These are phyloP conservation scores for Populus tomentosa DNA, from an alignment of 441 rosid species.

Conservation along the genomic window DNA sequence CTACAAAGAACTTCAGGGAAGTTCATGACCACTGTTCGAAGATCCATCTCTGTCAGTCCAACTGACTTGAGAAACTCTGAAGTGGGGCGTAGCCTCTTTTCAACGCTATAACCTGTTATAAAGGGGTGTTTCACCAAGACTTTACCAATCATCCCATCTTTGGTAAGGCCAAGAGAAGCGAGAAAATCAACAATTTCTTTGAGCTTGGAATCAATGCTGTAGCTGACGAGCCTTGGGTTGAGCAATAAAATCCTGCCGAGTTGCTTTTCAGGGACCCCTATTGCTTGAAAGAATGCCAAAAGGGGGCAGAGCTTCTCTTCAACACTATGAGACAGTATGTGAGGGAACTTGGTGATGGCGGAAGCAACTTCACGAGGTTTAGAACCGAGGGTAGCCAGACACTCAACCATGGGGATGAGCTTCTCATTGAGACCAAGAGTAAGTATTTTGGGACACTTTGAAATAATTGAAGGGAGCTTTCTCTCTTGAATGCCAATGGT, in stretches of 20 bases:
- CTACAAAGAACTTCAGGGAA: conserved; percentile 81
- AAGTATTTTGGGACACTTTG: conserved; percentile 87
- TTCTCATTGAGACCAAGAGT: conserved; percentile 63
- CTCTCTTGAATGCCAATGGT: conserved; percentile 80
- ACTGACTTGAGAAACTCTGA: conserved; percentile 60
- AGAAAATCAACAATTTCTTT: conserved; percentile 62
- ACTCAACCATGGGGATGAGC: conserved; percentile 84
- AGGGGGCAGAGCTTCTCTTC: conserved; percentile 97
- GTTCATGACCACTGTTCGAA: conserved; percentile 56
- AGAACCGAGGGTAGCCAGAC: conserved; percentile 64
- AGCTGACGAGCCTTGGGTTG: conserved; percentile 92
- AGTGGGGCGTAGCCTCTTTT: conserved; percentile 76
- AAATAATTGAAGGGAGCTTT: conserved; percentile 69
- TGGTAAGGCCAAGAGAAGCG: conserved; percentile 59
- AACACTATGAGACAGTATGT: conserved; percentile 78
- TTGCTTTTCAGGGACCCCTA: conserved; percentile 82
- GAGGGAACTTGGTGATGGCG: conserved; percentile 81
- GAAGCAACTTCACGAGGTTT: conserved; percentile 68
- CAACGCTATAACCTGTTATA: conserved; percentile 86
- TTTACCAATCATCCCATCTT: conserved; percentile 74
- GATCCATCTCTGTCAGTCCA: conserved; percentile 49
- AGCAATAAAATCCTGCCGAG: conserved; percentile 75
- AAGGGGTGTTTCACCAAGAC: conserved; percentile 72
- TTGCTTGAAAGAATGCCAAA: conserved; percentile 84
- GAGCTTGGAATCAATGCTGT: conserved; percentile 78